Conservation (phyloP, 768 basidiomycete species). For the Suillus ampliporus region DNA sequence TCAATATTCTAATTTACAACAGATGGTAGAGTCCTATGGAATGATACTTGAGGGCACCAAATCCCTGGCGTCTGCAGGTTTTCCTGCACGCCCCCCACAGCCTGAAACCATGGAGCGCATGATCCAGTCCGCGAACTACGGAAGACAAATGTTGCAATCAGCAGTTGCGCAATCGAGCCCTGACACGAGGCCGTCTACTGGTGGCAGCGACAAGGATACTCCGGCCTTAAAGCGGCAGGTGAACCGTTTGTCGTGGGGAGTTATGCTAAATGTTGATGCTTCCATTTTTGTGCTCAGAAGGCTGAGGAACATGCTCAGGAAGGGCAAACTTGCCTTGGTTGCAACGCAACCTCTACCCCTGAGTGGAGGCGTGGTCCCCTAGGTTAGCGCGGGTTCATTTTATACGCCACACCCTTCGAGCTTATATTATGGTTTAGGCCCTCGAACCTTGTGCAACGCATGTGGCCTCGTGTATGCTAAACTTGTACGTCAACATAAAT, state of each 20-base stretch:
- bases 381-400: constrained; percentile 53
- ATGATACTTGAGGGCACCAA: constrained; percentile 47
- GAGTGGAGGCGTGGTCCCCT: constrained; percentile 87
- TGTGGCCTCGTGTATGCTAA: constrained; percentile 89
- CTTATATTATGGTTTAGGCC: constrained; percentile 54
- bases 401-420: constrained; percentile 25
- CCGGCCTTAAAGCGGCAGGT: constrained; percentile 41
- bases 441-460: constrained; percentile 84
- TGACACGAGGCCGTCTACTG: constrained; percentile 29
- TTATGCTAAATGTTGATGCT: constrained; percentile 29
- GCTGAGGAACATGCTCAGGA: constrained; percentile 54
- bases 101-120: constrained; percentile 49
- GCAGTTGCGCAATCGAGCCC: constrained; percentile 32
- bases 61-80: constrained; percentile 30
- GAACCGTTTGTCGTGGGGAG: constrained; percentile 33
- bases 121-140: constrained; percentile 48
- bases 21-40: constrained; percentile 53
- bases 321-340: constrained; percentile 80
- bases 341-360: constrained; percentile 82
- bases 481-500: constrained; percentile 58
- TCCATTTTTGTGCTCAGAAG: constrained; percentile 31
- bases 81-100: constrained; percentile 30
- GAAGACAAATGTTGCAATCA: constrained; percentile 40
- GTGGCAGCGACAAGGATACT: constrained; percentile 35
- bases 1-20: constrained; percentile 19